Evolutionary conservation across 805 yeast species (phyloP).

Genomic region (Kodamaea jinghongensis): DNA sequence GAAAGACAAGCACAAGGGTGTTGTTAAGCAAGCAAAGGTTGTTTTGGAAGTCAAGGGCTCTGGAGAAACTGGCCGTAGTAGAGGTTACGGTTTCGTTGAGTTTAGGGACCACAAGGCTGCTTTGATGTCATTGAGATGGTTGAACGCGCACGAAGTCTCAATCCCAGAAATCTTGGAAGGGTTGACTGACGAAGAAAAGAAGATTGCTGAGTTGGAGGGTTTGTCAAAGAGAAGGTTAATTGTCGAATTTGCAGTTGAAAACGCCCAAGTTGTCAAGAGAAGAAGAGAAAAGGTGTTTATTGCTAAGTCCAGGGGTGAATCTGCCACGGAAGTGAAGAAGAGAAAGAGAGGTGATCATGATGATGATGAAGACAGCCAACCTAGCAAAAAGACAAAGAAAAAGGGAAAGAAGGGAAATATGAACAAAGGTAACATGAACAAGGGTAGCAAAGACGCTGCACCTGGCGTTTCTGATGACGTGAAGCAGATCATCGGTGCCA

Average conservation of each 20-base stretch:
- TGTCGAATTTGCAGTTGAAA: constrained; percentile 94
- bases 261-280: constrained; percentile 89
- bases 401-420: constrained; percentile 17
- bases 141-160: constrained; percentile 87
- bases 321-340: constrained; percentile 26
- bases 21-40: constrained; percentile 90
- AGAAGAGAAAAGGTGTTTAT: constrained; percentile 65
- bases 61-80: constrained; percentile 82
- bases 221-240: constrained; percentile 69
- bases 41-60: constrained; percentile 89
- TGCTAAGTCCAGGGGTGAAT: constrained; percentile 22
- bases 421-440: constrained; percentile 46
- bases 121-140: constrained; percentile 94
- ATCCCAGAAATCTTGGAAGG: constrained; percentile 68
- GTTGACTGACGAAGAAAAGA: constrained; percentile 64
- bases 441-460: constrained; percentile 22
- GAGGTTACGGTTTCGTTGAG: constrained; percentile 97
- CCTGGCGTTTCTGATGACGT: constrained; percentile 52
- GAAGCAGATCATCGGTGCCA: constrained; percentile 63
- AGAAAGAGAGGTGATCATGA: constrained; percentile 21
- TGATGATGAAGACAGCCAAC: constrained; percentile 10
- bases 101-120: constrained; percentile 90
- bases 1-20: constrained; percentile 77
- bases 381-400: constrained; percentile 12
- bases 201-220: constrained; percentile 52